Conservation (phyloP, 2,329 filamentous ascomycete species). For the Emmonsiellopsis sp. region DNA sequence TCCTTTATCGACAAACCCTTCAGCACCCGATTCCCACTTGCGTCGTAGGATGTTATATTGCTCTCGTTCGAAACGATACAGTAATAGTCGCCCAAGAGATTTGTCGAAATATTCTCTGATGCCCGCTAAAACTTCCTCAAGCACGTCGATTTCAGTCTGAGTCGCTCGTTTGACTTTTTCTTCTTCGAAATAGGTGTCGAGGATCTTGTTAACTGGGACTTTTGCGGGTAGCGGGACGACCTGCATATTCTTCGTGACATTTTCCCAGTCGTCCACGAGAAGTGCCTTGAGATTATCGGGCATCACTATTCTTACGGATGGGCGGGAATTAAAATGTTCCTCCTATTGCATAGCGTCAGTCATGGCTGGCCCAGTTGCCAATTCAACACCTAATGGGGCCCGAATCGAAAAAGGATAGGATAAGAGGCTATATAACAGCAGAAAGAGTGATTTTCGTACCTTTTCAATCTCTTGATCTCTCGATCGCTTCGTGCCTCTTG, state of each 20-base stretch:
- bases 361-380: neutral
- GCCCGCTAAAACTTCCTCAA: conserved; percentile 81
- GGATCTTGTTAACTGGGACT: conserved; percentile 64
- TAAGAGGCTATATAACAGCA: neutral
- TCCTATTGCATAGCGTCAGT: conserved; percentile 49
- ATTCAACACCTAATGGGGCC: neutral
- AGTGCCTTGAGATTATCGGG: conserved; percentile 86
- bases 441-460: conserved; percentile 17
- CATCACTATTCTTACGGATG: conserved; percentile 75
- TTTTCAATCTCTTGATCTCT: conserved; percentile 40
- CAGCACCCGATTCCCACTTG: conserved; percentile 53
- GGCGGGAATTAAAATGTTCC: conserved; percentile 73
- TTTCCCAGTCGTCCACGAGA: conserved; percentile 97
- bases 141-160: conserved; percentile 59
- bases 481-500: conserved; percentile 34
- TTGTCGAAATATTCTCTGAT: conserved; percentile 92
- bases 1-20: conserved; percentile 58
- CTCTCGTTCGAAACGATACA: conserved; percentile 88
- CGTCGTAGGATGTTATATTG: conserved; percentile 75
- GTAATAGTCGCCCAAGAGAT: conserved; percentile 72
- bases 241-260: conserved; percentile 89
- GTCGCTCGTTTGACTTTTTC: conserved; percentile 53
- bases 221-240: conserved; percentile 75
- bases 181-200: conserved; percentile 68
- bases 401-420: neutral